Base-by-base conservation (phyloP, 108 stramenopile species). In the Cyclostephanos tholiformis region DNA sequence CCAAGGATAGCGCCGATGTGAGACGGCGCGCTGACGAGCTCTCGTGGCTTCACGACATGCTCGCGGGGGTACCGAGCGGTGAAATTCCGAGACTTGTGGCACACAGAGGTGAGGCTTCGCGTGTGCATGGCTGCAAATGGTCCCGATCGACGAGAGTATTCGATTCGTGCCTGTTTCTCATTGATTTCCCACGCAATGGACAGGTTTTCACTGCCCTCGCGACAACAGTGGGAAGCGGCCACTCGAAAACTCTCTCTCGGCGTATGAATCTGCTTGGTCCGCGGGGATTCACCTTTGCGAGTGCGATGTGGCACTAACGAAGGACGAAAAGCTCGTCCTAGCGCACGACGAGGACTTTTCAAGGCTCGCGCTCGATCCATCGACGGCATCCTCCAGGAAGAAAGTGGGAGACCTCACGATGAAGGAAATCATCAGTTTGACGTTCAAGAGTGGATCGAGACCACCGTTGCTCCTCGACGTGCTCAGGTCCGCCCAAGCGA, bases 381-480 rank as follows among this genome's bases (percentile, higher is more conserved):
- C 50, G 2, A 65, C 64, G 0, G 56, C 16, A 7, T 74, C 62
- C 29, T 88, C 87, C 11, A 78, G 69, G 20, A 70, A 58, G 59
- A 79, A 87, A 30, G 84, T 92, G 32, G 29, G 75, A 25, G 91
- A 89, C 65, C 62, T 92, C 48, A 92, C 89, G 6, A 83, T 89
- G 70, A 83, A 83, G 53, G 88, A 92, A 73, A 74, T 92, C 29
- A 88, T 92, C 43, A 73, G 84, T 48, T 65, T 92, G 17, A 80
- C 87, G 0, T 77, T 89, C 20, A 87, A 87, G 49, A 85, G 82
- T 52, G 91, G 91, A n/a, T 46, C 82, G 22, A 81, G 91, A 13
- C 87, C 88, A 17, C 88, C 91, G 5, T 63, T 92, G 43, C 66
- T 92, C n/a, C 51, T 89, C 44, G 91, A 92, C 71, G 91, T 92